Evolutionary conservation across 768 basidiomycete species (phyloP).

Genomic region (Tylopilus cervinicoccineus): DNA sequence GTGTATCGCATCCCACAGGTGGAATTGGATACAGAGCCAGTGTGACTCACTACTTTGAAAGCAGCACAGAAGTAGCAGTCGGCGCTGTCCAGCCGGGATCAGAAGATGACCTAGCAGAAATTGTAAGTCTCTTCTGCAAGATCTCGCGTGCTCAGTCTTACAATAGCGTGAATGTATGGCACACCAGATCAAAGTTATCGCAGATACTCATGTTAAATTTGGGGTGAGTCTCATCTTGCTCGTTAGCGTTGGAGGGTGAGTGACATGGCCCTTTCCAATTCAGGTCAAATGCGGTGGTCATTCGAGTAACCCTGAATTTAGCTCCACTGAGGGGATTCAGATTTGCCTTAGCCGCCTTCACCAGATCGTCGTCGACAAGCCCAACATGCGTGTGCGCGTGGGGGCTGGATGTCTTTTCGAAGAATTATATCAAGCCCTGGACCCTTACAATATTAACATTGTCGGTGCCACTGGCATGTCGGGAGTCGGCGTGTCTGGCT

Average conservation of each 20-base stretch:
- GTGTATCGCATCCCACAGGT: background rate
- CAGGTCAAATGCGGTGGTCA: conserved; percentile 36
- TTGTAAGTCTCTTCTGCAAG: conserved; percentile 8
- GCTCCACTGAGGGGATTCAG: conserved; percentile 31
- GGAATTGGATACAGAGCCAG: conserved; percentile 13
- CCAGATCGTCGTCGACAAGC: background rate
- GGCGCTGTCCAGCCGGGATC: conserved; percentile 15
- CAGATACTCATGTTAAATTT: conserved; percentile 6
- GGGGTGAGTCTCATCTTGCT: conserved; percentile 2
- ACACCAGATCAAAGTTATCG: conserved; percentile 7
- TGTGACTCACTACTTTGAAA: conserved; percentile 12
- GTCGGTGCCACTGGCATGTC: conserved; percentile 22
- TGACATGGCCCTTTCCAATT: background rate
- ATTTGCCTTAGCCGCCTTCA: conserved; percentile 26
- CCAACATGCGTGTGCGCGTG: conserved; percentile 11
- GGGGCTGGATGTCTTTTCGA: conserved; percentile 29
- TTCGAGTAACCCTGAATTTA: conserved; percentile 26
- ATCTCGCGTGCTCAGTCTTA: no score
- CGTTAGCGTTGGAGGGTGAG: background rate
- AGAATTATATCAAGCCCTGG: conserved; percentile 24
- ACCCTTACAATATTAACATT: conserved; percentile 7
- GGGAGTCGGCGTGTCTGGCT: conserved; percentile 32
- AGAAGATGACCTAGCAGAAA: conserved; percentile 4
- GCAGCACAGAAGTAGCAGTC: conserved; percentile 7
- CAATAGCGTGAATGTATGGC: no score